Conservation (phyloP, 148 eudicot species). For the Chenopodium album region DNA sequence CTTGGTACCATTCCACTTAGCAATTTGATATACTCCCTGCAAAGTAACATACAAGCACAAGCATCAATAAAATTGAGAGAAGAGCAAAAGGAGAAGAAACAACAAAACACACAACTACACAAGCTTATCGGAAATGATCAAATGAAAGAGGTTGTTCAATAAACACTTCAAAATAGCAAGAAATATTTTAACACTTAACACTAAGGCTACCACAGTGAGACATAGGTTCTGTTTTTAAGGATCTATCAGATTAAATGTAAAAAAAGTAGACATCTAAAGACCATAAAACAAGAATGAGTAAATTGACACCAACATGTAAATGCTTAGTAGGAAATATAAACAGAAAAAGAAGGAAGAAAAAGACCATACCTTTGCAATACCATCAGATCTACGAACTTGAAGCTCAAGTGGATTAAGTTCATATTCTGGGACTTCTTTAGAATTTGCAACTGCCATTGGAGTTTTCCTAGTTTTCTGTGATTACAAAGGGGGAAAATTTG, state of each 20-base stretch:
- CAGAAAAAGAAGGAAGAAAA: constrained; percentile 12
- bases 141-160: too few species aligned
- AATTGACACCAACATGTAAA: constrained; percentile 4
- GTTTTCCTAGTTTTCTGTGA: constrained; percentile 86
- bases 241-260: background rate
- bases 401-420: constrained; percentile 97
- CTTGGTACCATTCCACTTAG: constrained; percentile 99
- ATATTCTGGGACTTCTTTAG: constrained; percentile 95
- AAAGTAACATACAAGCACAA: constrained; percentile 17
- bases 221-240: background rate
- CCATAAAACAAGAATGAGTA: background rate
- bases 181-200: too few species aligned
- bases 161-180: too few species aligned
- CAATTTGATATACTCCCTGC: constrained; percentile 93
- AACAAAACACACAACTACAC: background rate
- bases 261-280: background rate
- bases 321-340: background rate
- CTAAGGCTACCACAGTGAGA: background rate
- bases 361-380: constrained; percentile 80
- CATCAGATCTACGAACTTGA: constrained; percentile 93
- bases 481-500: background rate
- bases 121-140: background rate
- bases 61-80: background rate
- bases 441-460: constrained; percentile 94
- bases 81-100: background rate